Evolutionary conservation across 768 basidiomycete species (phyloP), one percentile per base, ranked within the genome.

Genomic region (Leccinum disarticulatum): DNA sequence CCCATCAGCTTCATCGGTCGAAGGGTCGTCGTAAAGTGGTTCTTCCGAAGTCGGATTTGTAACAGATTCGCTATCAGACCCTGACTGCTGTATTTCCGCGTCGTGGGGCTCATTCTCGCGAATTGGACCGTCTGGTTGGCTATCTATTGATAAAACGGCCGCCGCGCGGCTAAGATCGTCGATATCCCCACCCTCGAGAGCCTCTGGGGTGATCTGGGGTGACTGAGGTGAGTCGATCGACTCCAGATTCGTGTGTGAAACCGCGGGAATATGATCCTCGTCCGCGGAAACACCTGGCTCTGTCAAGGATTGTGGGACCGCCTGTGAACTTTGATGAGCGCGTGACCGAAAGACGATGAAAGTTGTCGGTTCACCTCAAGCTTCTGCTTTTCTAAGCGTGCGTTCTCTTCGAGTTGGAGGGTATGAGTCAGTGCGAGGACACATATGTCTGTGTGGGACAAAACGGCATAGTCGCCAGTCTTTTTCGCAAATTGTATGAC

Each of bases 391-490:
- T 67, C 66, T 11, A 30, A 33, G 3, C 50, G 30, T 17, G 52
- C 59, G 59, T 79, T 79, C 38, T 77, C 81, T 69, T 80, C 80
- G 56, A 85, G 77, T 65, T 93, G 85, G 57, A 96, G 76, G 25
- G 87, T 81, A 70, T 91, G 87, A 6, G 95, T 93, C 65, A 99
- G 78, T 1, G 97, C 96, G 53, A 98, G 76, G 38, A 98, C 87
- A 66, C 90, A 88, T 46, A 99, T 73, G 86, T 99, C 97, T 14
- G 95, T 82, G 73, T 88, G 84, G 14, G 94, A 97, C 41, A 99
- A 80, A 51, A 94, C 95, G 47, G 91, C 79, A 70, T 94, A 95
- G 75, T 99, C 97, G 71, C 97, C 97, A 0, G 96, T 96, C 79
- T 92, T 92, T 80, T 94, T 96, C 4, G 97, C 93, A 74, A 87